Conservation (phyloP, 2,329 filamentous ascomycete species). For the Graphiopsis chlorocephala region DNA sequence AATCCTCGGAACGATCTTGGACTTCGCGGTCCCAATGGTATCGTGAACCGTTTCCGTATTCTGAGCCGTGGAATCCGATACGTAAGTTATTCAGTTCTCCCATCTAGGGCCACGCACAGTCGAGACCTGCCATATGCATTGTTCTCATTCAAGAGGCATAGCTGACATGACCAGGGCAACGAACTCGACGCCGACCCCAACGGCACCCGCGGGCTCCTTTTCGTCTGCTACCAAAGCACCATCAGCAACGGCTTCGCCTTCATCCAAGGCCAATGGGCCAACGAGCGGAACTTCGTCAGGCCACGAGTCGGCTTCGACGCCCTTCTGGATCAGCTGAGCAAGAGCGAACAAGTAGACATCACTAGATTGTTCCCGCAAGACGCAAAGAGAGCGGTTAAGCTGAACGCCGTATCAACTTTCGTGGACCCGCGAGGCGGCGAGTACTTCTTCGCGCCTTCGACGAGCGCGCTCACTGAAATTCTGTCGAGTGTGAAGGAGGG, state of each 20-base stretch:
- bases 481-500: conserved; percentile 21
- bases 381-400: conserved; percentile 20
- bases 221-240: conserved; percentile 47
- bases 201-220: conserved; percentile 45
- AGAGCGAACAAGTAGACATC: conserved; percentile 26
- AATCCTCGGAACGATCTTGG: conserved; percentile 42
- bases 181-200: conserved; percentile 34
- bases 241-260: conserved; percentile 43
- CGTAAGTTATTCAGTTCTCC: not conserved
- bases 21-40: conserved; percentile 3
- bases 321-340: conserved; percentile 35
- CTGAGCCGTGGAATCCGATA: conserved; percentile 48
- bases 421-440: conserved; percentile 45
- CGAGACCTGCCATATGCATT: not conserved
- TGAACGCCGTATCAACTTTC: conserved; percentile 34
- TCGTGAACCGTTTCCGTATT: conserved; percentile 36
- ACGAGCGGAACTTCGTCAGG: conserved; percentile 26
- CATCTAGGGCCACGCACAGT: not conserved
- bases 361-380: conserved; percentile 29
- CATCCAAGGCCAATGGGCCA: conserved; percentile 36
- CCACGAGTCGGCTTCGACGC: conserved; percentile 37
- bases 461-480: conserved; percentile 28
- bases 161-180: conserved; percentile 17
- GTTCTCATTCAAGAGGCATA: not conserved
- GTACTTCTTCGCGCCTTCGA: conserved; percentile 48